These are phyloP conservation scores for Pseudotsuga menziesii DNA, from an alignment of 75 land plant species.

Conservation along the genomic window DNA sequence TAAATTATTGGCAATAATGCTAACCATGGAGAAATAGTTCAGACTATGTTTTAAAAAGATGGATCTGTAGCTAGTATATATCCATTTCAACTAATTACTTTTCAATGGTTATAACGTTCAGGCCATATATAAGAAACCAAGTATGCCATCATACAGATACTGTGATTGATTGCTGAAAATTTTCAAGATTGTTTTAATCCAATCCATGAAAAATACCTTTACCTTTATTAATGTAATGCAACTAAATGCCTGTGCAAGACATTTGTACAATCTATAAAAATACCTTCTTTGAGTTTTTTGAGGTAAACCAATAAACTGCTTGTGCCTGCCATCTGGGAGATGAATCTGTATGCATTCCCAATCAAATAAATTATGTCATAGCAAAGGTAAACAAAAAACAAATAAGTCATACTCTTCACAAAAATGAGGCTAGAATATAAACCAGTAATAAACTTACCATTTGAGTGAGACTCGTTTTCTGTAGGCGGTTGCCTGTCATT, in stretches of 20 bases:
- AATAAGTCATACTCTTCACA: neutral
- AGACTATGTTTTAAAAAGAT: no score
- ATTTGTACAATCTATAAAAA: neutral
- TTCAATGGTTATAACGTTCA: no score
- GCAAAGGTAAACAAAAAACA: neutral
- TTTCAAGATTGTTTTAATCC: no score
- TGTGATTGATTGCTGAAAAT: no score
- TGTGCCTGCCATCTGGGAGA: neutral
- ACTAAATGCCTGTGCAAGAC: neutral
- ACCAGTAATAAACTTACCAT: neutral
- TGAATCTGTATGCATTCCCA: neutral
- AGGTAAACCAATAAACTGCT: neutral
- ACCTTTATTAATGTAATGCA: no score
- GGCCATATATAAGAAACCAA: no score
- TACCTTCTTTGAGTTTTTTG: neutral
- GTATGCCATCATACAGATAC: no score
- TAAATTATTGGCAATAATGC: no score
- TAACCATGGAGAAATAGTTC: no score
- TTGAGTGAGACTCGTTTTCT: conserved; percentile 11
- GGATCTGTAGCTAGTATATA: no score
- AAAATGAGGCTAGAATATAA: neutral
- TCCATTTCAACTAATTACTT: no score
- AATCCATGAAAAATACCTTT: no score
- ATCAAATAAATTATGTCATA: neutral
- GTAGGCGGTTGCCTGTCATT: conserved; percentile 27